A percentile compares a stretch with the other conserved stretches of the same genome.
These are phyloP conservation scores for Cercophora newfieldiana DNA, from an alignment of 495 filamentous ascomycete genomes.

Conservation along the genomic window DNA sequence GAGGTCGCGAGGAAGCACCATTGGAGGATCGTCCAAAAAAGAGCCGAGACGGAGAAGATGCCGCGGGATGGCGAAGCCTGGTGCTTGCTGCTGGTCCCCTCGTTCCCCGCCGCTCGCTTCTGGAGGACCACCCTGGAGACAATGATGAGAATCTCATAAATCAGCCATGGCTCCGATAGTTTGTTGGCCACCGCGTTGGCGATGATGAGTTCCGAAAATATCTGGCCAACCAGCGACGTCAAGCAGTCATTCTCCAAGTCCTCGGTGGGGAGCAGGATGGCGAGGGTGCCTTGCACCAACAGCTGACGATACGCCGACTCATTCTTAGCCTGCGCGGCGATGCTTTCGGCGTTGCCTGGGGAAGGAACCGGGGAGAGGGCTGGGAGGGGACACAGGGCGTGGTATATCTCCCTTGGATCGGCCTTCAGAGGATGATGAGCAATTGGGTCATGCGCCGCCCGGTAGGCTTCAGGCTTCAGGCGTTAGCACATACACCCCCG, in stretches of 20 bases:
- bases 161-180: conserved; percentile 78
- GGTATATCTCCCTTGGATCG: conserved; percentile 70
- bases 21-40: conserved; percentile 72
- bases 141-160: conserved; percentile 78
- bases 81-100: conserved; percentile 10
- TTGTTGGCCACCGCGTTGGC: conserved; percentile 74
- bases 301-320: conserved; percentile 80
- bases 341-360: conserved; percentile 47
- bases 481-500: conserved; percentile 20
- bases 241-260: conserved; percentile 86
- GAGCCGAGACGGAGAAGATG: conserved; percentile 38
- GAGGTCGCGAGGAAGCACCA: conserved; percentile 65
- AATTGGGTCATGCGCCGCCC: conserved; percentile 50
- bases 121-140: conserved; percentile 30
- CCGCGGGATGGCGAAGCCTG: conserved; percentile 10
- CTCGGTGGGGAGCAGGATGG: conserved; percentile 84
- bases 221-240: conserved; percentile 75
- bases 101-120: conserved; percentile 16
- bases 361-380: conserved; percentile 74
- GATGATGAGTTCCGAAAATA: conserved; percentile 82
- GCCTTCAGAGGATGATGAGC: conserved; percentile 58
- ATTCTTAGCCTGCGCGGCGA: conserved; percentile 66
- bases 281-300: conserved; percentile 73
- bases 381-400: conserved; percentile 78
- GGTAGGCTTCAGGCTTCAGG: conserved; percentile 50